phyloP scores from a whole-genome alignment of 805 yeast genomes.

The Kazachstania viticola region DNA sequence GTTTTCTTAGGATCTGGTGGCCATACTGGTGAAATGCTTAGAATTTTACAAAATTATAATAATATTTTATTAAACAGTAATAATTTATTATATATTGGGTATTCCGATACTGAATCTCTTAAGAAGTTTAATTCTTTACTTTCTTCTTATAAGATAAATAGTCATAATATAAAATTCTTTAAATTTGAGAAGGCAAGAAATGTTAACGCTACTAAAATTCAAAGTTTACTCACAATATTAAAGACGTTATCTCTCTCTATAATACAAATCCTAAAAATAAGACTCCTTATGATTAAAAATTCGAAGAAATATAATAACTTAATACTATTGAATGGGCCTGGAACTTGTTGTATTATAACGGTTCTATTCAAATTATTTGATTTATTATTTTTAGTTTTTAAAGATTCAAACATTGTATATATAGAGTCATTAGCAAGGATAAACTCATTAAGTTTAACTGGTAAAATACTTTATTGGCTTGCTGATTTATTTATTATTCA shows the following conservation, averaged over 20 bases:
- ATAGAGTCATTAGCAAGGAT: conserved; percentile 10
- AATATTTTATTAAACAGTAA: conserved; percentile 35
- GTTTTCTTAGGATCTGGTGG: conserved; percentile 91
- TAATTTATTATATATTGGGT: conserved; percentile 29
- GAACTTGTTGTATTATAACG: conserved; percentile 26
- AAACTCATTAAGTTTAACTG: conserved; percentile 59
- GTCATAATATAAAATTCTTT: conserved; percentile 7
- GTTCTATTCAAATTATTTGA: conserved; percentile 21
- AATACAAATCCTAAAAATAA: conserved; percentile 9
- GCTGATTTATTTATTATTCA: conserved; percentile 78
- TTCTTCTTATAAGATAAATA: conserved; percentile 3
- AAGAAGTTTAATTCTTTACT: conserved; percentile 26
- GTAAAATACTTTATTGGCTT: conserved; percentile 56
- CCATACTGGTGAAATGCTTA: conserved; percentile 92
- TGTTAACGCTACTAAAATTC: conserved; percentile 28
- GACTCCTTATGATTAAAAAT: conserved; percentile 9
- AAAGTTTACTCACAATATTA: conserved; percentile 26
- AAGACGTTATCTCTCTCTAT: conserved; percentile 22
- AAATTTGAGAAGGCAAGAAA: conserved; percentile 25
- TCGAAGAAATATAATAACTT: too few relatives aligned
- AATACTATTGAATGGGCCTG: conserved; percentile 30
- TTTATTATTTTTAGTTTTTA: conserved; percentile 6
- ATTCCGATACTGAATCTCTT: conserved; percentile 28
- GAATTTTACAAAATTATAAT: conserved; percentile 38
- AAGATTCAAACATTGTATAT: conserved; percentile 66